Evolutionary conservation across 2,329 filamentous ascomycete genomes (phyloP), one percentile per base, ranked within the genome.

Genomic region (Diaporthe velutina): DNA sequence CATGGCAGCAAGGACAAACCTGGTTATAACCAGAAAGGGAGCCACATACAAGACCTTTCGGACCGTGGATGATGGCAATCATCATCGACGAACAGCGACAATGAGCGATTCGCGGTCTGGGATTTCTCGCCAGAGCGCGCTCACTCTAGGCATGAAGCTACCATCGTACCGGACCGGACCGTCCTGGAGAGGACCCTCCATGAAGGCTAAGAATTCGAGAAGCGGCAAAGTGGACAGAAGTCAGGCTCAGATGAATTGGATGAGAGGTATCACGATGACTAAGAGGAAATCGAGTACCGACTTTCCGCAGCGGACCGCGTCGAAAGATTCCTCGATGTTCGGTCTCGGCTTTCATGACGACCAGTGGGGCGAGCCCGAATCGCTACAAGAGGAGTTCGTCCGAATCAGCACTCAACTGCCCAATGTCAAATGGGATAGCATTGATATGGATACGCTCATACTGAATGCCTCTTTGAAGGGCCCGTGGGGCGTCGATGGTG

Each of bases 41-140:
- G 95, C 96, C 8, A 86, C 89, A 3, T 98, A 98, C 85, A 94
- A 93, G 82, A 96, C 94, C 0, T 98, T 96, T 80, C 92, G 94
- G 60, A 92, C 95, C 54, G 88, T 93, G 28, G 92, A 93, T 71
- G 90, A 90, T 73, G 86, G 85, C 64, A 82, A 87, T 52, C 87
- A 88, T 33, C 91, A 93, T 74, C 90, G 90, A 76, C 89, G 89
- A 78, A 84, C 84, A 54, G 87, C 89, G 2, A 92, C 90, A 0
- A 93, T 93, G 88, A 92, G 89, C 75, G 90, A 91, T 76, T 86
- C 89, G 57, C 87, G 88, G 42, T 86, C 83, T 67, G 83, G 85
- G 25, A 84, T 83, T 10, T 81, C 84, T 74, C 85, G 84, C 30
- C 86, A 87, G 50, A 80, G 80, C 64, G 82, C 83, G 66, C 80